Base-by-base conservation (phyloP, 208 protist species). In the Blechomonas ayalai region DNA sequence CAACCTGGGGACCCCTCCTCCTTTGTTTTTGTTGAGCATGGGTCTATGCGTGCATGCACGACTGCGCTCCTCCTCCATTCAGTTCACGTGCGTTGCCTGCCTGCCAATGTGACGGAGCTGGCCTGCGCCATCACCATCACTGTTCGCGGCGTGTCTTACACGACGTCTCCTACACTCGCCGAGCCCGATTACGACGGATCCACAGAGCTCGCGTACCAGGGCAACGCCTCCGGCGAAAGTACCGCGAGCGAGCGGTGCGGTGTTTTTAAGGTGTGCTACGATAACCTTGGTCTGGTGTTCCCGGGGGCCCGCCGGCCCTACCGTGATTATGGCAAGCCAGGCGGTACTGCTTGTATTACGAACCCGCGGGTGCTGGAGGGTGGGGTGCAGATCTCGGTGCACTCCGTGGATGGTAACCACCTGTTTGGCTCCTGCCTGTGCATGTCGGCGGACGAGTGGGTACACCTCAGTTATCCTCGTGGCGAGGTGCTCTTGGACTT, bases 401-500 rank as follows among this genome's bases (percentile, higher is more conserved):
- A 65, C 33, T 50, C 39, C 12, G 54, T 29, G 4, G 32, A 47
- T 25, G 20, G 20, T 13, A 42, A 20, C n/a, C 25, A 44, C 10
- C 15, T 53, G 0, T 28, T 66, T 13, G 67, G 67, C n/a, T 42
- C 42, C 20, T 43, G 51, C 4, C 29, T 42, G 15, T 75, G 60
- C 45, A 37, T 18, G 22, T 24, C 22, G 8, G 44, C 55, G 10
- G 55, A 48, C 1, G 61, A 48, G 16, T 46, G 55, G 38, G 46
- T 52, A 18, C 51, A 41, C 22, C 18, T 75, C 13, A 54, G 26
- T 24, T 55, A 41, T 15, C 67, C 60, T 28, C 50, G 55, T 23
- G 67, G 60, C n/a, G 42, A 59, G 20, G 67, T 46, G 29, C 26
- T 41, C 25, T 23, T 69, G 18, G 43, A 18, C 45, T 75, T 66